Conservation (phyloP, 1,139 yeast species). For the Candida smagusa region DNA sequence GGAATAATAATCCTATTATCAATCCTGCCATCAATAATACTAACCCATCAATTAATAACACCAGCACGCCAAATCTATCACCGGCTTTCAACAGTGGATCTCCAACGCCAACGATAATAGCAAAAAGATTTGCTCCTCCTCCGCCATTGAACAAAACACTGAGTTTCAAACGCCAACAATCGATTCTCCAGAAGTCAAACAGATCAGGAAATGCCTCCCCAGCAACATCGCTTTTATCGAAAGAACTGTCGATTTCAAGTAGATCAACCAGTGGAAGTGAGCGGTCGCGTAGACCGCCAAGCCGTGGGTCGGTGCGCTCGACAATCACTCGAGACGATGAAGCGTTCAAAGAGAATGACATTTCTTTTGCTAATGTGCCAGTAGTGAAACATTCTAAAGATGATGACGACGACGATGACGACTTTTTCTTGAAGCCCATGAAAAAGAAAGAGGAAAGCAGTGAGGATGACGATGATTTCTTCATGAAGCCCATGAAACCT, state of each 20-base stretch:
- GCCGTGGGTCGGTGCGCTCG: constrained; percentile 9
- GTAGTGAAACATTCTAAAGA: constrained; percentile 7
- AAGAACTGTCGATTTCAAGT: constrained; percentile 15
- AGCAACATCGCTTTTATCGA: constrained; percentile 12
- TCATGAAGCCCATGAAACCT: constrained; percentile 23
- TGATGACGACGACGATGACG: constrained; percentile 23
- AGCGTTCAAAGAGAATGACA: constrained; percentile 62
- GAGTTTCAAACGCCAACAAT: constrained; percentile 12
- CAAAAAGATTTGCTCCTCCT: constrained; percentile 74
- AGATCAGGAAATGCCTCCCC: constrained; percentile 5
- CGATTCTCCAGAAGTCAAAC: constrained; percentile 8
- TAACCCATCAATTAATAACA: too few species aligned
- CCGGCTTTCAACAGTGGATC: background rate
- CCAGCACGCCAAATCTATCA: background rate
- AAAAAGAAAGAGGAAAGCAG: constrained; percentile 9
- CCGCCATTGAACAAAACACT: constrained; percentile 40
- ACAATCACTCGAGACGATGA: constrained; percentile 29
- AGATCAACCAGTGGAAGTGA: constrained; percentile 17
- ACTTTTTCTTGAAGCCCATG: constrained; percentile 30
- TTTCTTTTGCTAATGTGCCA: constrained; percentile 75
- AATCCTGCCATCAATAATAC: too few species aligned
- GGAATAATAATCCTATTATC: too few species aligned
- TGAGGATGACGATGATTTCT: constrained; percentile 24
- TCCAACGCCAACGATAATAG: constrained; percentile 18
- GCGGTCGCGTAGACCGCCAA: constrained; percentile 7